Evolutionary conservation across 495 filamentous ascomycete species (phyloP).

Genomic region (Tuber microsphaerosporum): DNA sequence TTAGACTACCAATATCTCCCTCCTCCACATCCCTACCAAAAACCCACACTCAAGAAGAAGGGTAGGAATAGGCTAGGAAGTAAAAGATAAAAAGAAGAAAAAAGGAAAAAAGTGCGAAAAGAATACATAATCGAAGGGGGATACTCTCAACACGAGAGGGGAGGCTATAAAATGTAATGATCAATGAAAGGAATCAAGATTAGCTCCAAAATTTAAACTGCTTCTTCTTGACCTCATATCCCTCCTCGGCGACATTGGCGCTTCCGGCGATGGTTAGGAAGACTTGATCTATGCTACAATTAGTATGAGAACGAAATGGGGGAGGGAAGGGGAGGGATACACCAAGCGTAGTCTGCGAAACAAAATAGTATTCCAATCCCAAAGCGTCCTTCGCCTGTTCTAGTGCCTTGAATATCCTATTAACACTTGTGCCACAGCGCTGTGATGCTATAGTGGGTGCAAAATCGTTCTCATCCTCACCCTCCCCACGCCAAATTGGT

Average conservation of each 20-base stretch:
- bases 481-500: constrained; percentile 45
- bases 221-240: constrained; percentile 48
- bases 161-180: not conserved
- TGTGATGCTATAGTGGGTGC: constrained; percentile 23
- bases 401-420: constrained; percentile 56
- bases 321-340: not conserved
- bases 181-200: not conserved
- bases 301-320: not conserved
- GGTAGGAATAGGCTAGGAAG: not conserved
- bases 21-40: not conserved
- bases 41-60: not conserved
- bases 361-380: constrained; percentile 70
- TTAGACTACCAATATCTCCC: not conserved
- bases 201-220: constrained; percentile 9
- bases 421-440: constrained; percentile 48
- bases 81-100: not conserved
- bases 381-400: constrained; percentile 60
- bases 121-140: not conserved
- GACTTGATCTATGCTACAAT: constrained; percentile 65
- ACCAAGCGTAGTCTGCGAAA: constrained; percentile 62
- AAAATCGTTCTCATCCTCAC: constrained; percentile 21
- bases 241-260: constrained; percentile 72
- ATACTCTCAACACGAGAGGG: not conserved
- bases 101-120: not conserved
- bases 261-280: constrained; percentile 73